Evolutionary conservation across 108 stramenopile species (phyloP), one percentile per base, ranked within the genome.

Genomic region (Nannochloropsis granulata): DNA sequence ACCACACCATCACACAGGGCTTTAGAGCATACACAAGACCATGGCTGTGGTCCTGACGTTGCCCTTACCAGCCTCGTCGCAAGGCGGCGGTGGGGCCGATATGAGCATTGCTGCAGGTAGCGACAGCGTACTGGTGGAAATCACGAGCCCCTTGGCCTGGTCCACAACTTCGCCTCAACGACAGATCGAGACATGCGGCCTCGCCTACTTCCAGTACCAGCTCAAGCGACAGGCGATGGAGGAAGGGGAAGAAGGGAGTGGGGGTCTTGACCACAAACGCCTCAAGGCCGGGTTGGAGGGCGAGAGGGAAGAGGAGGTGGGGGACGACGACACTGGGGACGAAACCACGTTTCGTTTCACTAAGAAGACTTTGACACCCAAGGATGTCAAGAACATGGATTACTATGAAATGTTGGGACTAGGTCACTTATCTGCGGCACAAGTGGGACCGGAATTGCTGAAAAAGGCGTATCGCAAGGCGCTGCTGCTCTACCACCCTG

Each of bases 391-490:
- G n/a, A 82, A 83, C 25, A 44, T 87, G 8, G 83, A 82, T 21
- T 82, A 87, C 83, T 87, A 87, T 43, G 86, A 87, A 26, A 25
- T 87, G 14, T 44, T 87, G 81, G 87, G 87, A 13, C 84, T 87
- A 43, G 87, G 83, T 23, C 81, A 84, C n/a, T 71, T 71, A 34
- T 84, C 81, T 24, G 87, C 83, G 23, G 82, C 80, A n/a, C 83
- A 83, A 25, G 87, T 87, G n/a, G 46, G 81, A n/a, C 80, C 83
- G 3, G 84, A 87, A 42, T 84, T 23, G 26, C 42, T 90, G 25
- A 89, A 89, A 80, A 90, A 88, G 43, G 90, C 90, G 8, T 90
- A 90, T 87, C 89, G 89, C 19, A 90, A 88, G 78, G 89, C 89
- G n/a, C 85, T 90, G 16, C 85, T 90, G 44, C 88, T 84, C 86